Evolutionary conservation across 331 rosid species (phyloP).

Genomic region (Quercus phellos): DNA sequence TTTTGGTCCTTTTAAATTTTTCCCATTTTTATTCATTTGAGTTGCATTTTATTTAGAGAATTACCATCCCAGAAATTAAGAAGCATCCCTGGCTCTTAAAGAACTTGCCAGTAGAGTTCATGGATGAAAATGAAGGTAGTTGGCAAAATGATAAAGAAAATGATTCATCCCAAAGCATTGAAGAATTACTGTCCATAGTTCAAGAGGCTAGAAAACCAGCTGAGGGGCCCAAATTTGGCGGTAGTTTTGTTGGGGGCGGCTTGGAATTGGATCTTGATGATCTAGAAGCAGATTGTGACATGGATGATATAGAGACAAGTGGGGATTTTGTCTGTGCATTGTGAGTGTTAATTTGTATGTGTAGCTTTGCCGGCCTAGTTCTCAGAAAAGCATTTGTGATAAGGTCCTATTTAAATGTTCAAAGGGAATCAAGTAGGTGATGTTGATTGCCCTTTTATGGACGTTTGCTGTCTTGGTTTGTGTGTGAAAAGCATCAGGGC

Average conservation of each 20-base stretch:
- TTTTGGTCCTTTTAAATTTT: background rate
- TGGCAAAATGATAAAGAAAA: slow-evolving; percentile 25
- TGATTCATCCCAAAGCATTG: slow-evolving; percentile 40
- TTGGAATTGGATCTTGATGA: slow-evolving; percentile 95
- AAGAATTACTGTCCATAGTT: slow-evolving; percentile 59
- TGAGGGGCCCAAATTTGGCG: slow-evolving; percentile 51
- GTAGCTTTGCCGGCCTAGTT: slow-evolving; percentile 19
- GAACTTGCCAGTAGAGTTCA: slow-evolving; percentile 70
- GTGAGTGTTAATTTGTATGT: slow-evolving; percentile 19
- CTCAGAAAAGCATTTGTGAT: slow-evolving; percentile 23
- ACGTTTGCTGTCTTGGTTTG: slow-evolving; percentile 17
- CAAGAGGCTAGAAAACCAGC: slow-evolving; percentile 67
- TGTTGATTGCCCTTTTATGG: slow-evolving; percentile 15
- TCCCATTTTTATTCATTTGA: background rate
- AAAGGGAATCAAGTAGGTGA: slow-evolving; percentile 20
- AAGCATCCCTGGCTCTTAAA: slow-evolving; percentile 72
- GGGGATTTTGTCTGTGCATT: slow-evolving; percentile 88
- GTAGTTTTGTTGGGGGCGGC: slow-evolving; percentile 60
- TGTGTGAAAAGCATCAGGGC: slow-evolving; percentile 2
- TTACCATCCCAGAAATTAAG: slow-evolving; percentile 78
- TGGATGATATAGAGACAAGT: slow-evolving; percentile 78
- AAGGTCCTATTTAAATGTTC: slow-evolving; percentile 9
- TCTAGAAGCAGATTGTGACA: slow-evolving; percentile 65
- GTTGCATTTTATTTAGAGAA: slow-evolving; percentile 49
- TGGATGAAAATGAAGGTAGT: slow-evolving; percentile 33